Base-by-base conservation (phyloP, 2,329 filamentous ascomycete species). In the Trichoderma arundinaceum region DNA sequence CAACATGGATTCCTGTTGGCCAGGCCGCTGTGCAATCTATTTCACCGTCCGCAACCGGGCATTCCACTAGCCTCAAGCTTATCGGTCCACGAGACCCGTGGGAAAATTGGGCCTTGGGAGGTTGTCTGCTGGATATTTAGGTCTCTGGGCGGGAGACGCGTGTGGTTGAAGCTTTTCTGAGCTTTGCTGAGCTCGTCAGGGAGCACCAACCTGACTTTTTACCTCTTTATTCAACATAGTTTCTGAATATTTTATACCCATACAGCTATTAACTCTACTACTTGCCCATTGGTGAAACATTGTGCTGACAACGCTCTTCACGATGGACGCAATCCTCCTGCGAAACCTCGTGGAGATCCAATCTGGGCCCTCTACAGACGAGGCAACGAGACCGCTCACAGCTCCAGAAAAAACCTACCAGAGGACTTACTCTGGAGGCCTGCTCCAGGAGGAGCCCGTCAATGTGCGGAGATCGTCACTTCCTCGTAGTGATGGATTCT, bases 401-500 rank as follows among this genome's bases (percentile, higher is more conserved):
- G 69, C 71, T 1, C 79, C 80, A 3, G 74, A 75, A 41, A 78
- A 73, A 64, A 77, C 74, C 32, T 71, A 80, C 2, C 73, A 78
- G 0, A 76, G 80, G 64, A 80, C 75, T 0, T 77, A 80, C 35
- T 77, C 77, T 0, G 77, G 80, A 2, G 77, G 77, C 2, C 76
- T 77, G 5, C 76, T 78, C 39, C 69, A 69, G 7, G 73, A 74
- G 7, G 57, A 68, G 3, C 69, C 72, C 0, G 73, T 77, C 46
- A 75, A 77, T 28, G 49, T 65, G 69, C 51, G 49, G 38, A 44
- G 17, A 4, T 7, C 57, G 13, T 51, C 48, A 1, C 54, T 76
- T 9, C 62, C 71, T 12, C 58, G 61, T 7, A 62, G 44, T 17
- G 63, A 69, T n/a, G 51, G 38, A 1, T 22, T 61, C 4, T 22